Base-by-base conservation (phyloP, 2,329 filamentous ascomycete genomes). In the Pseudovirgaria hyperparasitica region DNA sequence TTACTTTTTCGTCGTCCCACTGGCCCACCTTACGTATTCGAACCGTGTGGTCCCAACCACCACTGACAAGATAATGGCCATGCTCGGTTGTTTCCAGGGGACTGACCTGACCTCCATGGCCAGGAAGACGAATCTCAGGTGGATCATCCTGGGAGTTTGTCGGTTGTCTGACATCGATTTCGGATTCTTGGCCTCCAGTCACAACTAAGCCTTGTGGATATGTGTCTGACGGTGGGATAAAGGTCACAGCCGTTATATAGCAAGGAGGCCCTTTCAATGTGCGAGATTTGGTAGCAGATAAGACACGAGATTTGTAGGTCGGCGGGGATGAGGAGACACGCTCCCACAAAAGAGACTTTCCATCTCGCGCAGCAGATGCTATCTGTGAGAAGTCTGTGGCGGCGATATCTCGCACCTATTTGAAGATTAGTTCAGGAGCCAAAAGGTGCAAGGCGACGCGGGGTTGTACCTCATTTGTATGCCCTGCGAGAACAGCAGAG, bases 11-110 rank as follows among this genome's bases (percentile, higher is more conserved):
- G 7, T 71, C 71, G 46, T 92, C 84, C 82, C 87, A 94, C 39
- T 78, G 85, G 21, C 72, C 71, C n/a, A 90, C 62, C 36, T 67
- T 69, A 90, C 90, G 98, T 27, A 96, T 60, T 29, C 84, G 76
- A 16, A 84, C 86, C 37, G 85, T 79, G 16, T 72, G 72, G 54
- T 98, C 90, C 90, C 90, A 98, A 43, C 86, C 82, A 17, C 87
- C 90, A 38, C 87, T 96, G 24, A 94, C 76, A 21, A 96, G 65
- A 50, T 74, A 82, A 23, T 61, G 70, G 2, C 76, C 78, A 32
- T 75, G 69, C 1, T 77, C 70, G 26, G 76, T 77, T 10, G 82
- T 76, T 43, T 92, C 82, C 23, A 98, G 58, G 6, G 86, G 70
- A 51, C 87, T 94, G 23, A 98, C 75, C 43, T 96, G 96, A 50